Base-by-base conservation (phyloP, 1,284 basidiomycete species). In the Irpex lacteus region DNA sequence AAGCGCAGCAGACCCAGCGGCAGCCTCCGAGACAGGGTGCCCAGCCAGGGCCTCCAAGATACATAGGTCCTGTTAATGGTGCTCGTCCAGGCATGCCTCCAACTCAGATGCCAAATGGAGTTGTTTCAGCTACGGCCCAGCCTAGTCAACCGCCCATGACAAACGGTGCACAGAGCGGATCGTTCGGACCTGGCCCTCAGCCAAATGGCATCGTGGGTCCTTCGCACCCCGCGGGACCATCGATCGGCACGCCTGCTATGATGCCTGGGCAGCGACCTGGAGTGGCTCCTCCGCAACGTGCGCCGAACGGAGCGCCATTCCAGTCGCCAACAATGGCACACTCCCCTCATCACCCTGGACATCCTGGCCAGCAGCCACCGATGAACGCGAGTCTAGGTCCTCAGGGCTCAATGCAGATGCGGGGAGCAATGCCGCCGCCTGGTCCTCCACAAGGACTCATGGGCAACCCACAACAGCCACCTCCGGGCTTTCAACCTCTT, bases 401-500 rank as follows among this genome's bases (percentile, higher is more conserved):
- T 11, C 54, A 56, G 44, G 32, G 61, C 19, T 5, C 83, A 82
- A 66, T 86, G 70, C 67, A 80, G 38, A 78, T 84, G 70, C 81
- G 81, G 1, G 71, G 75, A 3, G 74, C 75, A 7, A 86, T 88
- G 85, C 77, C 78, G n/a, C 87, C 87, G 0, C 84, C 83, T 1
- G 77, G 76, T 56, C 75, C 75, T 3, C 75, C 70, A 8, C 77
- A 77, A 54, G 77, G 73, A 18, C 59, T 73, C 1, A 66, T 77
- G 63, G 76, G 75, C 7, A 69, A 68, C n/a, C 70, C 74, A 64
- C 78, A 79, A 44, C 78, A 79, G 19, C 74, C 76, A 4, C 80
- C 19, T 8, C 50, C 82, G 4, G 67, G 70, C 3, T 78, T 75
- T 61, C 77, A 77, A 15, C 77, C 78, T 60, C 67, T 72, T n/a